These are phyloP conservation scores for Colletotrichum sp. DNA, from an alignment of 2,329 filamentous ascomycete species.

Conservation along the genomic window DNA sequence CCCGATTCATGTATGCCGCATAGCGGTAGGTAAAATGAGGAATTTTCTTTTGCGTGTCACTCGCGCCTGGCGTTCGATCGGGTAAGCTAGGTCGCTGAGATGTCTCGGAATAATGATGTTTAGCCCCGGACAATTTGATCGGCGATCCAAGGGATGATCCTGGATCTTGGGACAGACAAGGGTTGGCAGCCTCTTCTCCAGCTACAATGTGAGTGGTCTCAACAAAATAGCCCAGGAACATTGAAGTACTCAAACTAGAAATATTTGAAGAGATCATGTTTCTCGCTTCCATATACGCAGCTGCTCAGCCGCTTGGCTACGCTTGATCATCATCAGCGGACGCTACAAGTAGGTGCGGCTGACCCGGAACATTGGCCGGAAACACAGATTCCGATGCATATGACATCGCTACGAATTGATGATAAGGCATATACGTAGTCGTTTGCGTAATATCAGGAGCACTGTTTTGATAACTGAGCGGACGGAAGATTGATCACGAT, in stretches of 20 bases:
- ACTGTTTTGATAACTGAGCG: not conserved
- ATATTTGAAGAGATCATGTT: not conserved
- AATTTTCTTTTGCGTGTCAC: not conserved
- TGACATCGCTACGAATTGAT: not conserved
- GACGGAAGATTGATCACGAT: not conserved
- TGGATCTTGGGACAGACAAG: not conserved
- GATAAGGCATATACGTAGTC: not conserved
- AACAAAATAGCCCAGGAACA: not conserved
- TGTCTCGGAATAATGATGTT: not conserved
- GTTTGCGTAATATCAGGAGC: not conserved
- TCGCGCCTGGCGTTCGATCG: not conserved
- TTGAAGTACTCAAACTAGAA: not conserved
- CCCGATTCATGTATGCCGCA: not conserved
- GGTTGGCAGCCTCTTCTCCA: not conserved
- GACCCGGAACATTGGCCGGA: not conserved
- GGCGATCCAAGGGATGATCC: not conserved
- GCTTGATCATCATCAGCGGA: not conserved
- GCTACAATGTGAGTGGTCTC: not conserved
- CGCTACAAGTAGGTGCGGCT: not conserved
- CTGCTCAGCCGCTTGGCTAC: not conserved
- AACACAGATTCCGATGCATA: not conserved
- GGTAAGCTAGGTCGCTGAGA: not conserved
- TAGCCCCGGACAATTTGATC: not conserved
- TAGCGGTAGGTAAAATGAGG: not conserved
- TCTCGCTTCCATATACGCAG: not conserved